Percentiles rank a stretch among this genome's conserved stretches.
These are phyloP conservation scores for Lunasporangiospora selenospora DNA, from an alignment of 192 early-diverging fungal species.

Conservation along the genomic window DNA sequence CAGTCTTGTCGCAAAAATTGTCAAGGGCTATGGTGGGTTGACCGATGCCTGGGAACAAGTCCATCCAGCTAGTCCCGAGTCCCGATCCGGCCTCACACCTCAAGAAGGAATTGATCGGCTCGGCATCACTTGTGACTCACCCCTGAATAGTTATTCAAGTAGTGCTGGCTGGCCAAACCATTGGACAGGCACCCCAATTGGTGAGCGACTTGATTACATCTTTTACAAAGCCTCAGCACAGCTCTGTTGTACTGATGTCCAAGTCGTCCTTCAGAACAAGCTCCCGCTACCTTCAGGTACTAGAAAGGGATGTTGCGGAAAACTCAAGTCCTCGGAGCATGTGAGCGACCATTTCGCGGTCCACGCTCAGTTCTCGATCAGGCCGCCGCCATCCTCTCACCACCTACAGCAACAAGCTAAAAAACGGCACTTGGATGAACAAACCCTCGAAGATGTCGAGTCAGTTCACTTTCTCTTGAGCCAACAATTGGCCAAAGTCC, in stretches of 20 bases:
- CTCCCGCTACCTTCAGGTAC: no score
- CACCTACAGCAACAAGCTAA: no score
- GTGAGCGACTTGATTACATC: slow-evolving; percentile 59
- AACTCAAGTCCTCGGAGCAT: neutral
- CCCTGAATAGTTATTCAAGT: slow-evolving; percentile 55
- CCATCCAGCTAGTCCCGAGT: slow-evolving; percentile 12
- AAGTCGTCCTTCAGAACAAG: slow-evolving; percentile 14
- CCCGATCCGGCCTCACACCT: slow-evolving; percentile 1
- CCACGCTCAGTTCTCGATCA: slow-evolving; percentile 10
- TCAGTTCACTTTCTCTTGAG: no score
- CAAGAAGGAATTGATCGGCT: slow-evolving; percentile 27
- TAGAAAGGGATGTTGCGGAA: neutral
- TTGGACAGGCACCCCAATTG: slow-evolving; percentile 22
- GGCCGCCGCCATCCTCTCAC: no score
- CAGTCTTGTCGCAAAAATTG: slow-evolving; percentile 42
- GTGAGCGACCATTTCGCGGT: slow-evolving; percentile 36
- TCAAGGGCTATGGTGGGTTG: slow-evolving; percentile 52
- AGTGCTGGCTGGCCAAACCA: slow-evolving; percentile 16
- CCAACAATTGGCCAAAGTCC: no score
- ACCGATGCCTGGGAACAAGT: slow-evolving; percentile 56
- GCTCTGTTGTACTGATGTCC: slow-evolving; percentile 23
- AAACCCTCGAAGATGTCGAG: no score
- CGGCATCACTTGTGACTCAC: slow-evolving; percentile 60
- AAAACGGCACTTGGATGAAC: no score
- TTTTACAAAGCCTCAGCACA: slow-evolving; percentile 46